Evolutionary conservation across 495 filamentous ascomycete genomes (phyloP).

Genomic region (Talaromyces liani): DNA sequence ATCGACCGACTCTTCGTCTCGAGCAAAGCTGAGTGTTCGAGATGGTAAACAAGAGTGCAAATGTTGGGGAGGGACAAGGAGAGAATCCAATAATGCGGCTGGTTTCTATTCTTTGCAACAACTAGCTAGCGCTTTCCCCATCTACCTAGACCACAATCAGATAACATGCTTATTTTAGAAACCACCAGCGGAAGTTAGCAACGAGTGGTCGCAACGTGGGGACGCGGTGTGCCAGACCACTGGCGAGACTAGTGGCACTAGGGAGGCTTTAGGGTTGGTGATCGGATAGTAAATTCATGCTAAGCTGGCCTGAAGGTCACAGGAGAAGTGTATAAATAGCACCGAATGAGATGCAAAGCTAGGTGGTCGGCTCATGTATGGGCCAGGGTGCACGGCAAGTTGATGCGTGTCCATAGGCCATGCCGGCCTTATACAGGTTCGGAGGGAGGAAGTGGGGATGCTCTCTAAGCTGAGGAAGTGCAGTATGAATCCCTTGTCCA

Average conservation of each 20-base stretch:
- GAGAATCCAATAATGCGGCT: neutral
- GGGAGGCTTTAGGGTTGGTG: neutral
- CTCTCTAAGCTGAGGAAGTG: no score
- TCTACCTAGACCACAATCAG: neutral
- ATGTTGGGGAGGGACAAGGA: neutral
- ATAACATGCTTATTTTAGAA: slow-evolving; percentile 1
- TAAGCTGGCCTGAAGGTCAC: neutral
- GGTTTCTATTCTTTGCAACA: slow-evolving; percentile 27
- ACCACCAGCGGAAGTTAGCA: neutral
- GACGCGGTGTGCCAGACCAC: slow-evolving; percentile 1
- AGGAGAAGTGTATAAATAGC: slow-evolving; percentile 3
- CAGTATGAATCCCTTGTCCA: no score
- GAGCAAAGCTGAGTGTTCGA: neutral
- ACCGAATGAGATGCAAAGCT: neutral
- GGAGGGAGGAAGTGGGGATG: no score
- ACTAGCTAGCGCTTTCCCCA: neutral
- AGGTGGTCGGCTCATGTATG: neutral
- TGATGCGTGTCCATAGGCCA: neutral
- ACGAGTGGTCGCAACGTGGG: neutral
- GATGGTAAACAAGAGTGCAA: neutral
- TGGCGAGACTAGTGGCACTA: neutral
- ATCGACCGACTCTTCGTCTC: neutral
- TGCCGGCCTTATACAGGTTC: neutral
- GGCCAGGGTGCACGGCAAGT: neutral
- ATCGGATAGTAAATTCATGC: neutral